These are phyloP conservation scores for Castanea sativa DNA, from an alignment of 306 rosid species.

Conservation along the genomic window DNA sequence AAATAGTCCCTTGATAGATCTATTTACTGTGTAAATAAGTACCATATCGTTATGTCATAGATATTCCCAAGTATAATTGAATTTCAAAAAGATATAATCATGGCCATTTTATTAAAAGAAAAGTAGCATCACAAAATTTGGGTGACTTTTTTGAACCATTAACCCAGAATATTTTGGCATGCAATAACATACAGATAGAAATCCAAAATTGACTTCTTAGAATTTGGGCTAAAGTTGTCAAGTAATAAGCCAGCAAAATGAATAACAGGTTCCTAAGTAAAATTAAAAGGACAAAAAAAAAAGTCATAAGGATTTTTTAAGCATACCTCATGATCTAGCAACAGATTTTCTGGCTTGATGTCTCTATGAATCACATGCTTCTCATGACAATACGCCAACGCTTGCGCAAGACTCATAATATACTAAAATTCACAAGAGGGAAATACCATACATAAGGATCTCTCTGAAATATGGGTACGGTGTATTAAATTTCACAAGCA, in stretches of 20 bases:
- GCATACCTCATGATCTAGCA: constrained; percentile 83
- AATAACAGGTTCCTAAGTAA: neutral
- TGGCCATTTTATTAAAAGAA: neutral
- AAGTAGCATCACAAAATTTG: neutral
- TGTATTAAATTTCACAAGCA: neutral
- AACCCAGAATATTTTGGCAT: neutral
- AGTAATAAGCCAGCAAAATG: neutral
- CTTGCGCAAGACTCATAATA: constrained; percentile 75
- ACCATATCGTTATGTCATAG: neutral
- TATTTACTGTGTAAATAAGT: neutral
- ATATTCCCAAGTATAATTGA: neutral
- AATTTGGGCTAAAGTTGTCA: neutral
- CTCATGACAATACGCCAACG: constrained; percentile 89
- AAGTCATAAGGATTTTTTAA: neutral
- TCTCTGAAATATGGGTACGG: too few relatives aligned
- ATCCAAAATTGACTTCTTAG: neutral
- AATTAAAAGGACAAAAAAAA: neutral
- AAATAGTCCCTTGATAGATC: neutral
- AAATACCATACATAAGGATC: neutral
- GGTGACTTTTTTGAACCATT: neutral
- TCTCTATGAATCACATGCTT: constrained; percentile 91
- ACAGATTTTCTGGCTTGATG: constrained; percentile 88
- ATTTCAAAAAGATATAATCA: neutral
- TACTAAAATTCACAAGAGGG: constrained; percentile 43
- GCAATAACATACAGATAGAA: neutral